Percentiles rank a stretch among this genome's conserved stretches.
Conservation (phyloP, 2,329 filamentous ascomycete species). For the Corniculantispora saksenae region DNA sequence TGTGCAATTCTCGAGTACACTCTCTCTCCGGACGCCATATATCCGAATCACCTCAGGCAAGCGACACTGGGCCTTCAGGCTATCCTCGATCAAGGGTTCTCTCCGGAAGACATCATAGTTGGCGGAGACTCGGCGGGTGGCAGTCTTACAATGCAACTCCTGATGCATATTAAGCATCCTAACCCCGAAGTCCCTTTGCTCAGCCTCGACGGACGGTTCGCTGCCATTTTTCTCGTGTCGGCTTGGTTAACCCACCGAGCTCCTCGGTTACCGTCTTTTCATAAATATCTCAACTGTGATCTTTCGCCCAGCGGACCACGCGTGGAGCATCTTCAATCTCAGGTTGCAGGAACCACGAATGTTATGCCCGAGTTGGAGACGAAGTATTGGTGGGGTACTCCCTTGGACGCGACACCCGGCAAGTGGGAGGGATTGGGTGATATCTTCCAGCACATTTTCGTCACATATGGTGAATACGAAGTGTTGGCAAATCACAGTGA, state of each 20-base stretch:
- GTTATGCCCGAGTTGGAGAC: neutral
- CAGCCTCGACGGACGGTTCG: constrained; percentile 24
- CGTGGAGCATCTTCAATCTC: neutral
- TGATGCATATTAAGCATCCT: constrained; percentile 31
- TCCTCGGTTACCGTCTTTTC: constrained; percentile 15
- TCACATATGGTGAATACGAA: constrained; percentile 11
- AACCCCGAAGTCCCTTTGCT: constrained; percentile 25
- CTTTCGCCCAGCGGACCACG: neutral
- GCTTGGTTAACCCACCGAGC: constrained; percentile 28
- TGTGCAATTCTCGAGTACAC: constrained; percentile 23
- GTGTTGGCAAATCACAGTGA: constrained; percentile 3
- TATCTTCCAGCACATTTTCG: neutral
- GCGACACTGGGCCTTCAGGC: constrained; percentile 5
- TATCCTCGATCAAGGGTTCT: neutral
- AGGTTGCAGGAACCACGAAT: constrained; percentile 26
- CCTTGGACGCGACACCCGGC: constrained; percentile 7
- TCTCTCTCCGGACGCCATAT: constrained; percentile 20
- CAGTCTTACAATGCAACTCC: constrained; percentile 31
- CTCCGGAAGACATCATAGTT: neutral
- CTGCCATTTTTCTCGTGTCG: constrained; percentile 32
- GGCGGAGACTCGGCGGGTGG: constrained; percentile 34
- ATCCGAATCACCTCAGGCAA: constrained; percentile 21
- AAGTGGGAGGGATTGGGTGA: constrained; percentile 15
- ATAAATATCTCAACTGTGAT: neutral
- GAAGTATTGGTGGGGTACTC: neutral